Base-by-base conservation (phyloP, 192 early-diverging fungal genomes). In the Mortierella hygrophila region DNA sequence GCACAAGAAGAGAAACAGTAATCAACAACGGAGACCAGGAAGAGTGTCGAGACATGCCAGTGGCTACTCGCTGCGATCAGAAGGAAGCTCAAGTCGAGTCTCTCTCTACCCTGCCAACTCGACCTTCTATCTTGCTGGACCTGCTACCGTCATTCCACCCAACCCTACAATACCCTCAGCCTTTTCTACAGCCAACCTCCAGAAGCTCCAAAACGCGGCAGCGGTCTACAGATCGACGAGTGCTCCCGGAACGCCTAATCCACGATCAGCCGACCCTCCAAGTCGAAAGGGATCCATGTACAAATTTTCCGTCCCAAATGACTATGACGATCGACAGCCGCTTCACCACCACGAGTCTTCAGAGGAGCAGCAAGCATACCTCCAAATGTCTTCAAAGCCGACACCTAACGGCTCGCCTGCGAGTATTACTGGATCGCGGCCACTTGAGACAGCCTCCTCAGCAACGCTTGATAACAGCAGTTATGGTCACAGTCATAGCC, bases 291-390 rank as follows among this genome's bases (percentile, higher is more conserved):
- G 8, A 6, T 69, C 72, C 2, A 35, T 44, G 4, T 86, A 86
- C 76, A 77, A 74, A 21, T 76, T 78, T 42, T 29, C 37, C 37
- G 76, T 86, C 0, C 84, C 84, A 13, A 72, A 86, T 15, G 75
- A 74, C 29, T 86, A 86, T 81, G 84, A 86, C 41, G 84, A 86
- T 15, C 60, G 84, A 15, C 84, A 86, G 42, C 84, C 84, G 4
- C 35, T 73, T 23, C 84, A 78, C 72, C 84, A 55, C 13, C 69
- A 54, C 10, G 47, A 41, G 29, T 60, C 74, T 9, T 38, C 32
- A 21, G 47, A 75, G 15, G 52, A 37, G 20, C 32, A 47, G 11
- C 42, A 32, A 26, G 41, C 72, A 15, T n/a, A 42, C 70, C n/a
- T 42, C 21, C 70, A 71, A 42, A 42, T 42, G 70, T n/a, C 70